A percentile compares a stretch with the other conserved stretches of the same genome.
phyloP scores from a whole-genome alignment of 306 rosid genomes.

The Inga leiocalycina region DNA sequence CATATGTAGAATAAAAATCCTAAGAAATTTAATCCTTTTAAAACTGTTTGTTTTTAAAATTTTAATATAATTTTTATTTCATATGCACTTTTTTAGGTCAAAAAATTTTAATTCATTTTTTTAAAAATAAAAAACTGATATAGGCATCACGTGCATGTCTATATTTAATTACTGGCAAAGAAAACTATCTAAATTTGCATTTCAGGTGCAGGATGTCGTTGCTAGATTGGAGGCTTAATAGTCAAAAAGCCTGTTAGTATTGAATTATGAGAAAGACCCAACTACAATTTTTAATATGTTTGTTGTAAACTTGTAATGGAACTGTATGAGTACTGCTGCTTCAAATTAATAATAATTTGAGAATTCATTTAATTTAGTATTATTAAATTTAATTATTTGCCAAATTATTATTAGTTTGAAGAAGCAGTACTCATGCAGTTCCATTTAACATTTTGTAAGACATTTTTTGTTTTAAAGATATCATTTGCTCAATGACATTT shows the following conservation, averaged over 20 bases:
- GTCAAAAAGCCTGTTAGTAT: neutral
- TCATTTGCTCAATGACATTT: no score
- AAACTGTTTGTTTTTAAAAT: neutral
- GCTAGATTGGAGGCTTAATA: neutral
- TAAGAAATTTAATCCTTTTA: neutral
- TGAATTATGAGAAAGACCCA: neutral
- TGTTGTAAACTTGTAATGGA: neutral
- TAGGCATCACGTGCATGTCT: neutral
- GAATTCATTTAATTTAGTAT: no score
- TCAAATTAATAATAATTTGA: neutral
- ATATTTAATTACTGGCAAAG: neutral
- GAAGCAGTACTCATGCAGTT: neutral
- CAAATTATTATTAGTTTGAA: neutral
- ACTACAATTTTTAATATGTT: neutral
- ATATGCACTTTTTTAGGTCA: neutral
- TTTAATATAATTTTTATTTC: neutral
- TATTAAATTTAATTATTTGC: no score
- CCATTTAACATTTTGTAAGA: neutral
- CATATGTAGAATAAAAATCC: neutral
- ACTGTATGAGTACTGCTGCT: neutral
- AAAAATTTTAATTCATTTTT: neutral
- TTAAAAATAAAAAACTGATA: neutral
- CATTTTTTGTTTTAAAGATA: no score
- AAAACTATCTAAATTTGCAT: neutral
- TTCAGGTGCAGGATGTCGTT: neutral